Evolutionary conservation across 805 yeast species (phyloP).

Genomic region (Zygosaccharomyces lentus): DNA sequence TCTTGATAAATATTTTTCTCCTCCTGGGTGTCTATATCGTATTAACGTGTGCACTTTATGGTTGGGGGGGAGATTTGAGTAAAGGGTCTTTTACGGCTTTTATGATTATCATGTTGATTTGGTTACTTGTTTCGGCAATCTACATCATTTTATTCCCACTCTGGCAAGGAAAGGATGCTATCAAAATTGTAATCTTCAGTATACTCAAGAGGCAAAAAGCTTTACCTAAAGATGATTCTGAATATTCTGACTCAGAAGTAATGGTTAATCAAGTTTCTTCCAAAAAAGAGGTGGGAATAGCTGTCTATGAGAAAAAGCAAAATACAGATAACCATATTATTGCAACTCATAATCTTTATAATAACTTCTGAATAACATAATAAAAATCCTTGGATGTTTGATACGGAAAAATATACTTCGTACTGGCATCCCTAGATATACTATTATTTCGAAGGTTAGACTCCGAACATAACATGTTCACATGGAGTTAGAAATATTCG

Average conservation of each 20-base stretch:
- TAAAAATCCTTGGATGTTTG: too few species aligned
- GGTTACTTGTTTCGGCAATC: conserved; percentile 36
- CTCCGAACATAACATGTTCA: too few species aligned
- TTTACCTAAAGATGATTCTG: background rate
- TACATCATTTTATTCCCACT: conserved; percentile 39
- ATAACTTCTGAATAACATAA: too few species aligned
- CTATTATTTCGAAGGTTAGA: too few species aligned
- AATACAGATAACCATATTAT: background rate
- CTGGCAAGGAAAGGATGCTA: conserved; percentile 33
- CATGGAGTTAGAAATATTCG: too few species aligned
- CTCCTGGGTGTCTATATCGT: conserved; percentile 33
- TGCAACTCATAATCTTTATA: too few species aligned
- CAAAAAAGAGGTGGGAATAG: background rate
- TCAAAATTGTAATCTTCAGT: conserved; percentile 5
- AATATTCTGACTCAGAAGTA: background rate
- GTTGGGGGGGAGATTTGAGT: conserved; percentile 35
- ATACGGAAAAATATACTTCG: too few species aligned
- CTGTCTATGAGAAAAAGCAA: background rate
- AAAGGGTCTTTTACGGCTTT: conserved; percentile 37
- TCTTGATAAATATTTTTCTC: conserved; percentile 37
- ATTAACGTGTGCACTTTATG: conserved; percentile 35
- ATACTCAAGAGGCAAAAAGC: conserved; percentile 3
- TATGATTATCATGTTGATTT: conserved; percentile 38
- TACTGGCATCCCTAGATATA: too few species aligned
- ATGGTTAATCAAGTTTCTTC: background rate